Evolutionary conservation across 2,329 filamentous ascomycete species (phyloP), one percentile per base, ranked within the genome.

Genomic region (Venturia aucupariae): DNA sequence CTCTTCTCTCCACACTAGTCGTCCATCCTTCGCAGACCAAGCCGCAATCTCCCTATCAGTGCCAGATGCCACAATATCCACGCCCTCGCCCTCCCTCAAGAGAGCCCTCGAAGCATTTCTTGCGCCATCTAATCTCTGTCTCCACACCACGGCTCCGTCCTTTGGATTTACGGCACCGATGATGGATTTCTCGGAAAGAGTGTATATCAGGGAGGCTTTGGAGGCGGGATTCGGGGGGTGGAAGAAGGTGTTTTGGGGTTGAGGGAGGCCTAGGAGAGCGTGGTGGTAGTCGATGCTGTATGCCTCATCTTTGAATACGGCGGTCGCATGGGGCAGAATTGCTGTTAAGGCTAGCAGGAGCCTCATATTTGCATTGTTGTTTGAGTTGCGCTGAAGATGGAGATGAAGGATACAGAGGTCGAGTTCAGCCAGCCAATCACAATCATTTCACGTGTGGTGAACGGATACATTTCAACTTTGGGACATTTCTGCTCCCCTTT

Each of bases 241-340:
- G 84, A 97, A 97, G 83, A 97, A 95, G 70, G 93, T 97, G 67
- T 90, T 90, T 67, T 90, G 85, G 74, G 85, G 81, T 74, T 89
- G 88, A 64, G 94, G 92, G 44, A 90, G 78, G 72, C 94, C 94
- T 71, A 99, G 80, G 60, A 97, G 86, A 68, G 90, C 86, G 79
- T 96, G 87, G 78, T 97, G 93, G 79, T 92, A 97, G 78, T 99
- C 94, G 75, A 95, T 85, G 71, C 90, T 84, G 79, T 87, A 92
- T 69, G 95, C 92, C 76, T 99, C 93, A 73, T 99, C 94, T 69
- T 84, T 82, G 79, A 92, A 96, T 66, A 97, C 86, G 68, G 92
- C 90, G 51, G 51, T 30, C 51, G 51, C 27, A 7, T 35, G 51
- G 51, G 24, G 51, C 30, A 57, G 8, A 6, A 10, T 57, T 35